phyloP scores from a whole-genome alignment of 2,329 filamentous ascomycete species.

The Epichloe gansuensis region DNA sequence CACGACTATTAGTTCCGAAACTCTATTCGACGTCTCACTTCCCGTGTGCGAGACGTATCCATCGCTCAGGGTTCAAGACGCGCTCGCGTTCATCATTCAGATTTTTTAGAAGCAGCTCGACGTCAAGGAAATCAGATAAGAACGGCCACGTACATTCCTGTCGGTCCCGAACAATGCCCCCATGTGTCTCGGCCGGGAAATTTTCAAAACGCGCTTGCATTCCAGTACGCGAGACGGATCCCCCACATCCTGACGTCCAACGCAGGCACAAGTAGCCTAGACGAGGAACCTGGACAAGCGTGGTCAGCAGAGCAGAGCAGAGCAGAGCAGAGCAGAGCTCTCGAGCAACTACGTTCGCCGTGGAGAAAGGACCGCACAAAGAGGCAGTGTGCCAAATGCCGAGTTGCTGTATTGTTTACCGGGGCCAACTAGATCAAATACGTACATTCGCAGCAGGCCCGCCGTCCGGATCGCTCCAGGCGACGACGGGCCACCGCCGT shows the following conservation, averaged over 20 bases:
- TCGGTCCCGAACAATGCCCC: not conserved
- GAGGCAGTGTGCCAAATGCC: slow-evolving; percentile 14
- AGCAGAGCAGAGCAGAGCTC: not conserved
- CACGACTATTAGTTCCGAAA: no score
- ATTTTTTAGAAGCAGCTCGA: no score
- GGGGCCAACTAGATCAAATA: slow-evolving; percentile 19
- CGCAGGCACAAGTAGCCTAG: not conserved
- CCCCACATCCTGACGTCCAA: not conserved
- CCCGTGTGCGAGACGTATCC: no score
- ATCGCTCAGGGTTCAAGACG: no score
- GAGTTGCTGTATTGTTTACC: slow-evolving; percentile 20
- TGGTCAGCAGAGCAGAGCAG: no score
- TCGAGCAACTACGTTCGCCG: no score
- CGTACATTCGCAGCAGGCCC: slow-evolving; percentile 8
- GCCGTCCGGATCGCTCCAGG: slow-evolving; percentile 5
- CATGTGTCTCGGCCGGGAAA: not conserved
- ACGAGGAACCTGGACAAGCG: not conserved
- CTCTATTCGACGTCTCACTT: no score
- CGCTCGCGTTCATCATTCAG: no score
- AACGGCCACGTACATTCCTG: not conserved
- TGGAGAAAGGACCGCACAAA: no score
- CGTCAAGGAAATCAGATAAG: not conserved
- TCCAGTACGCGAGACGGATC: not conserved
- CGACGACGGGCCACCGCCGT: slow-evolving; percentile 8
- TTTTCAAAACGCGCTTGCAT: not conserved